These are phyloP conservation scores for Lathyrus oleraceus DNA, from an alignment of 306 rosid genomes.

Conservation along the genomic window DNA sequence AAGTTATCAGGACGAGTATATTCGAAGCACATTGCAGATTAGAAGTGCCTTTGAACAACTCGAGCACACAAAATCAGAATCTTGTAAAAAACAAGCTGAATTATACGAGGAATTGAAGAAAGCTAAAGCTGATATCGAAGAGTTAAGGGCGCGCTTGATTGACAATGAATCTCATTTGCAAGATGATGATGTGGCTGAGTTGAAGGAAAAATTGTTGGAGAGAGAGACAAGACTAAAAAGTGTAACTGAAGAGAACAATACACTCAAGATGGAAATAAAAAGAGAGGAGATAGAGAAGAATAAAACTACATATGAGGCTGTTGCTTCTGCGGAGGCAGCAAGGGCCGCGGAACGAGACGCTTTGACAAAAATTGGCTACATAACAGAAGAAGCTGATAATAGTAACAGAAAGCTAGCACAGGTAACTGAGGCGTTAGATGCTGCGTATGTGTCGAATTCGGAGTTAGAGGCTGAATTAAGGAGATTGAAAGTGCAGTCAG, in stretches of 20 bases:
- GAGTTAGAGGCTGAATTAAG: constrained; percentile 76
- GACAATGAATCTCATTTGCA: constrained; percentile 63
- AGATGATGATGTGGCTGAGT: constrained; percentile 41
- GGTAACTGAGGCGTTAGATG: constrained; percentile 69
- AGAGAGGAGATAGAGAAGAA: constrained; percentile 47
- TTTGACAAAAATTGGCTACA: constrained; percentile 50
- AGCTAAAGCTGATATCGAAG: constrained; percentile 54
- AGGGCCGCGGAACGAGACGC: constrained; percentile 62
- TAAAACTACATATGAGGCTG: constrained; percentile 38
- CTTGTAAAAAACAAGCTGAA: constrained; percentile 55
- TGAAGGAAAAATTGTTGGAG: constrained; percentile 60
- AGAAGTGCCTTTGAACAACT: constrained; percentile 71
- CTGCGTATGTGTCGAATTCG: constrained; percentile 55
- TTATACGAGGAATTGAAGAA: constrained; percentile 52
- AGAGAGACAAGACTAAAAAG: constrained; percentile 63
- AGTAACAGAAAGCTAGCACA: constrained; percentile 47
- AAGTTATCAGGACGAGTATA: constrained; percentile 80
- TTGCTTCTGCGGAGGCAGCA: constrained; percentile 51
- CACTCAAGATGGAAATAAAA: constrained; percentile 49
- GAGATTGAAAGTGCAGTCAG: constrained; percentile 73
- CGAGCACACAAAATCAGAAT: constrained; percentile 62
- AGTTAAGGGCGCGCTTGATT: constrained; percentile 51
- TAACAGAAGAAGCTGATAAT: constrained; percentile 62
- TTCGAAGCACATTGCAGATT: constrained; percentile 78
- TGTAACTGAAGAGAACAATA: constrained; percentile 56